A percentile compares a stretch with the other conserved stretches of the same genome.
Evolutionary conservation across 306 rosid genomes (phyloP).

Genomic region (Neltuma alba): DNA sequence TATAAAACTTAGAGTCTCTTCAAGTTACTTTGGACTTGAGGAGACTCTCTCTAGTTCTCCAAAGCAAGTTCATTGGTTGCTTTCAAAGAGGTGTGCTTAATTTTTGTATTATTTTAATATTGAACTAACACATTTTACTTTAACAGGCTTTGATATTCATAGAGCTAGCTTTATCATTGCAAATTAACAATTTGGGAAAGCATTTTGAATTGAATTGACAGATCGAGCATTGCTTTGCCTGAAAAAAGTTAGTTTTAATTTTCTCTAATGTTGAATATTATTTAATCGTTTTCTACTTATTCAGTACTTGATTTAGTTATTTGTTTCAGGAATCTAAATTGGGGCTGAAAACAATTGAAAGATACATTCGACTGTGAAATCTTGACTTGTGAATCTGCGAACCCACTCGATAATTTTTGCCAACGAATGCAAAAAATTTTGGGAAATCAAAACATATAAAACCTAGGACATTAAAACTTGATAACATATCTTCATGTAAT

Average conservation of each 20-base stretch:
- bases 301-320: conserved; percentile 13
- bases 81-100: conserved; percentile 36
- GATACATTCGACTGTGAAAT: conserved; percentile 28
- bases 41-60: too few species aligned
- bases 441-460: neutral
- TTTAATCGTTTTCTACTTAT: conserved; percentile 34
- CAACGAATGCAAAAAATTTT: conserved; percentile 16
- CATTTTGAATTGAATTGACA: conserved; percentile 48
- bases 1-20: too few species aligned
- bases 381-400: conserved; percentile 2
- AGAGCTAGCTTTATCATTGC: conserved; percentile 36
- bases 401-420: neutral
- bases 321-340: neutral
- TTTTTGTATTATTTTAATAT: conserved; percentile 26
- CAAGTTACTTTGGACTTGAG: too few species aligned
- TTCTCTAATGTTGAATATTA: conserved; percentile 45
- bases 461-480: conserved; percentile 25
- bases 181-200: conserved; percentile 44
- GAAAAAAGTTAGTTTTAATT: conserved; percentile 43
- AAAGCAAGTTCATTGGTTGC: conserved; percentile 46
- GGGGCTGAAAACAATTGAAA: conserved; percentile 30
- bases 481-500: conserved; percentile 19
- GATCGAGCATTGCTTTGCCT: conserved; percentile 48
- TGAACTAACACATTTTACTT: conserved; percentile 30
- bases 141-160: conserved; percentile 24